Evolutionary conservation across 257 asterid species (phyloP), one percentile per base, ranked within the genome.

Genomic region (Solanum pimpinellifolium): DNA sequence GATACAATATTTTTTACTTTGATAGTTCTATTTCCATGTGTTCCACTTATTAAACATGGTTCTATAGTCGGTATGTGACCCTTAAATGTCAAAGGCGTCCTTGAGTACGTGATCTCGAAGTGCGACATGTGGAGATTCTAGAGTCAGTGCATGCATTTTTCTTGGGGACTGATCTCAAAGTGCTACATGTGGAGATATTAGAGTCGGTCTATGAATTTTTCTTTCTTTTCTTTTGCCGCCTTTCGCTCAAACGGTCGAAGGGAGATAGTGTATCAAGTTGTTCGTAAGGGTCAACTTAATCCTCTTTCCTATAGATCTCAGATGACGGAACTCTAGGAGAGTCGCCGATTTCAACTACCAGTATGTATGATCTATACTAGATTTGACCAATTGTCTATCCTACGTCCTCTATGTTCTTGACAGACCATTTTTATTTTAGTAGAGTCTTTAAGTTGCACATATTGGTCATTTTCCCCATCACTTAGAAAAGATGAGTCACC

Each of bases 381-480:
- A 62, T 62, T 0, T 62, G 7, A 0, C 6, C 7, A 62, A 62
- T 11, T 62, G 31, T 23, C 31, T 8, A 10, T 62, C 4, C 0
- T 62, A 62, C 0, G 0, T 60, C 29, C 7, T 62, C 7, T 23
- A 10, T 11, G 70, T 62, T 23, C 31, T 62, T 62, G 7, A 23
- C 1, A 2, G 7, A 10, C 7, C 31, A 62, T 62, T 10, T 60
- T 9, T 60, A 6, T 23, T 23, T 60, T n/a, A 9, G 7, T 62
- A 10, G 5, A 59, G 12, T 62, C 31, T 2, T 60, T 56, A 7
- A 20, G n/a, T 56, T 23, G 14, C 70, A 62, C 70, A 11, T 62
- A 10, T 62, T 10, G 7, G 8, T 23, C 31, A 4, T 62, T 0
- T 23, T 23, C 0, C 3, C 70, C 6, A 23, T 23, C n/a, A 62